These are phyloP conservation scores for Podosphaera xanthii DNA, from an alignment of 2,329 filamentous ascomycete genomes.

Conservation along the genomic window DNA sequence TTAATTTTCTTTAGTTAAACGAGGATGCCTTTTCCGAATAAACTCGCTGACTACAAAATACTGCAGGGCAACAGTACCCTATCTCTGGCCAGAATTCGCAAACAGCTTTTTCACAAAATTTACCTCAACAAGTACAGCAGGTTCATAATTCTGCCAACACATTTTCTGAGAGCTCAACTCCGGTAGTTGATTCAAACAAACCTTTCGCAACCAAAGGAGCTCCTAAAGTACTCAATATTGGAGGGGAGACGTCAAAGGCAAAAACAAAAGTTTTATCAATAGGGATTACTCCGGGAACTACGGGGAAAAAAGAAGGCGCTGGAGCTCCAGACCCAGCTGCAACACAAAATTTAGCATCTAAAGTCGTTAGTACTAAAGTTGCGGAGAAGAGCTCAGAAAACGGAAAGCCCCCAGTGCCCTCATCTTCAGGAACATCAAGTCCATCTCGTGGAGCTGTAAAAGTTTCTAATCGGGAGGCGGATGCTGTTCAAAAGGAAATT, in stretches of 20 bases:
- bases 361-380: slow-evolving; percentile 69
- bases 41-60: not conserved
- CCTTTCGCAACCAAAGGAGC: slow-evolving; percentile 30
- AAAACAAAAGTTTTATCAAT: slow-evolving; percentile 55
- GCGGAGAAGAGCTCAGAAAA: slow-evolving; percentile 50
- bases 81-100: slow-evolving; percentile 30
- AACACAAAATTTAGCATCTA: slow-evolving; percentile 44
- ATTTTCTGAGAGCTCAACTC: slow-evolving; percentile 25
- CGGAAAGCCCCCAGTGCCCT: slow-evolving; percentile 59
- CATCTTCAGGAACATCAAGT: slow-evolving; percentile 66
- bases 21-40: slow-evolving; percentile 2
- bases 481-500: slow-evolving; percentile 50
- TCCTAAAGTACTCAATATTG: slow-evolving; percentile 41
- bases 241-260: slow-evolving; percentile 31
- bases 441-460: slow-evolving; percentile 39
- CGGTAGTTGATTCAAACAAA: slow-evolving; percentile 24
- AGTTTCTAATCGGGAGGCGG: slow-evolving; percentile 39
- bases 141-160: slow-evolving; percentile 32
- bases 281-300: slow-evolving; percentile 29
- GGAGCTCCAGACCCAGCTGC: slow-evolving; percentile 16
- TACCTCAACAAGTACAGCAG: slow-evolving; percentile 28
- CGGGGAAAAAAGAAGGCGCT: slow-evolving; percentile 25
- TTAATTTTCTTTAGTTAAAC: not conserved
- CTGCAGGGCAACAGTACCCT: slow-evolving; percentile 25
- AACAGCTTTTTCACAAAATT: slow-evolving; percentile 18